Evolutionary conservation across 495 filamentous ascomycete species (phyloP), one percentile per base, ranked within the genome.

Genomic region (Trichoderma gamsii): DNA sequence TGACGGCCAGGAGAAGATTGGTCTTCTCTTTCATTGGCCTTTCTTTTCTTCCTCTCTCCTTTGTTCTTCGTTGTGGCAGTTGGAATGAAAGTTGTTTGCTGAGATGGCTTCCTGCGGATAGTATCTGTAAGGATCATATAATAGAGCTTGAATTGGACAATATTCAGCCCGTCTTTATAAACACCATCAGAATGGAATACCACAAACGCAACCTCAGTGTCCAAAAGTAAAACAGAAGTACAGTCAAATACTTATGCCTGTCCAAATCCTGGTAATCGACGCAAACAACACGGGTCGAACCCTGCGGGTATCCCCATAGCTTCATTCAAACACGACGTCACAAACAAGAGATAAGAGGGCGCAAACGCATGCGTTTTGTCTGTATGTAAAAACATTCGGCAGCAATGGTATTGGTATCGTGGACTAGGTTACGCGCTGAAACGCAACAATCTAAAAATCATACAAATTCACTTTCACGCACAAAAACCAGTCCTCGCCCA

Each of bases 401-500:
- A 61, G 56, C 56, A 61, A 61, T 61, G 56, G 56, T 61, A 61
- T 61, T 61, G 56, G 56, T 61, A 61, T 32, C 56, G 29, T 61
- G 56, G 56, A 61, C 56, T 61, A 61, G 56, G 56, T 32, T 61
- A 61, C 56, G 56, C 56, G 56, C 56, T 61, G 56, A 61, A 56
- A 61, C 56, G 56, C 56, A 61, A 32, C 56, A 61, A 61, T 61
- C 56, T 61, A 27, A 61, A 38, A 61, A 29, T 32, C 56, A 32
- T 61, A 61, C 56, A 61, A 32, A 61, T 61, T 29, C 56, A 29
- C 56, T 23, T 61, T 29, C 56, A 29, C 56, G 56, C 56, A 61
- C 56, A 61, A 61, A 18, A 61, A 61, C 56, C 56, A 61, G 56
- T 61, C 56, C 56, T 61, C 56, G 56, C 56, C 56, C 56, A 61